Base-by-base conservation (phyloP, 106 monocot genomes). In the Iris macrosiphon region DNA sequence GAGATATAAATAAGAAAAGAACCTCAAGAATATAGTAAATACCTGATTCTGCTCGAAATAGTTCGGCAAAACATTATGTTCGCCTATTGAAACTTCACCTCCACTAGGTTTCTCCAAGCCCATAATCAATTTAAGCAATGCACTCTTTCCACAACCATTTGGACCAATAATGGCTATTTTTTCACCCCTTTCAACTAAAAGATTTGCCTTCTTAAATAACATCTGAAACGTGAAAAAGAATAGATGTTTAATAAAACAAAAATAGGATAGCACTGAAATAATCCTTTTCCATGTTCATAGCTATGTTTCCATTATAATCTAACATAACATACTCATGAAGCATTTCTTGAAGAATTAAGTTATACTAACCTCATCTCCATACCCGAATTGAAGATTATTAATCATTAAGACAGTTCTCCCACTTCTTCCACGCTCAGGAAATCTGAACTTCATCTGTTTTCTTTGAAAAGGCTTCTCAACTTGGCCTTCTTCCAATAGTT, bases 1-100 rank as follows among this genome's bases (percentile, higher is more conserved):
- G 29, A 4, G 16, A 24, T 10, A 16, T 6, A 27, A 33, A 53
- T 13, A 53, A 19, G 1, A 33, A 32, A 35, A 7, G 16, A 4
- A 53, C 18, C 52, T 16, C n/a, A n/a, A n/a, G n/a, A n/a, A n/a
- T n/a, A n/a, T n/a, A n/a, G n/a, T n/a, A n/a, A 3, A 9, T 75
- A 98, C 98, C 91, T 98, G 98, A 62, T 98, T 98, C 64, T 98
- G 98, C 75, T 91, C 98, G 40, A 98, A 98, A 63, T 91, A 98
- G 56, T 98, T 98, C 17, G 98, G 98, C 32, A 87, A 81, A 16
- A 98, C 87, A 70, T 98, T 98, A 66, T 98, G 75, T 47, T 98
- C 91, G 30, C 98, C 98, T 16, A 91, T 70, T 20, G 75, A 43
- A 33, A 98, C 65, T 84, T 98, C 91, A 55, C 98, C 98, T 0